Evolutionary conservation across 2,329 filamentous ascomycete species (phyloP).

Genomic region (Fusarium siculi): DNA sequence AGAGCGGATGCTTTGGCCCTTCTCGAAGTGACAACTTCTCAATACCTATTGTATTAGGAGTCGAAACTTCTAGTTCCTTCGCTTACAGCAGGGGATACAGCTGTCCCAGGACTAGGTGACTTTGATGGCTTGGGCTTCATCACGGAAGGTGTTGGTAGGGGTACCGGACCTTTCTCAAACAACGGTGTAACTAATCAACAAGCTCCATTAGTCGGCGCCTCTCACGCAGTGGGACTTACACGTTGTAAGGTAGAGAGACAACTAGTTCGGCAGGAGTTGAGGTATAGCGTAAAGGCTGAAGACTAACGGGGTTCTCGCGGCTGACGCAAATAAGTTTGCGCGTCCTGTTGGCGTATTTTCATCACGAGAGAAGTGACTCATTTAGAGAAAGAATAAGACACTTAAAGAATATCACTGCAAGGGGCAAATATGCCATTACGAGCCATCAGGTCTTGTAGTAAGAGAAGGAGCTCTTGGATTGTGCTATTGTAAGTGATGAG

Average conservation of each 20-base stretch:
- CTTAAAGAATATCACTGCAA: background rate
- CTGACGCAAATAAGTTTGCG: background rate
- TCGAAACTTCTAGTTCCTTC: background rate
- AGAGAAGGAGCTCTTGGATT: background rate
- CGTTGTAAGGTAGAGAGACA: background rate
- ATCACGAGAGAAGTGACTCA: background rate
- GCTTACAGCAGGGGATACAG: constrained; percentile 8
- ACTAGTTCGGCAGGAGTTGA: background rate
- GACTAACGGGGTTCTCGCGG: background rate
- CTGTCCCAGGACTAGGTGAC: background rate
- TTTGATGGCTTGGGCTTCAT: background rate
- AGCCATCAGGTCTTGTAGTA: background rate
- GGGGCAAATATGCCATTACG: background rate
- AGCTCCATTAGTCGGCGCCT: background rate
- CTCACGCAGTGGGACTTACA: constrained; percentile 7
- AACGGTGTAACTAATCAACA: background rate
- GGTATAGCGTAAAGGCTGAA: background rate
- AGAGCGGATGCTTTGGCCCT: background rate
- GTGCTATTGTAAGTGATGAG: background rate
- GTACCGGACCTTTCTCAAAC: constrained; percentile 4
- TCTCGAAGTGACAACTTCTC: constrained; percentile 3
- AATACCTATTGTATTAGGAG: background rate
- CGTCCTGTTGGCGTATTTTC: background rate
- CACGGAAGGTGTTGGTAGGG: background rate
- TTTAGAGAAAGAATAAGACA: background rate